phyloP scores from a whole-genome alignment of 257 asterid species.

The Solanum gandarillasii region DNA sequence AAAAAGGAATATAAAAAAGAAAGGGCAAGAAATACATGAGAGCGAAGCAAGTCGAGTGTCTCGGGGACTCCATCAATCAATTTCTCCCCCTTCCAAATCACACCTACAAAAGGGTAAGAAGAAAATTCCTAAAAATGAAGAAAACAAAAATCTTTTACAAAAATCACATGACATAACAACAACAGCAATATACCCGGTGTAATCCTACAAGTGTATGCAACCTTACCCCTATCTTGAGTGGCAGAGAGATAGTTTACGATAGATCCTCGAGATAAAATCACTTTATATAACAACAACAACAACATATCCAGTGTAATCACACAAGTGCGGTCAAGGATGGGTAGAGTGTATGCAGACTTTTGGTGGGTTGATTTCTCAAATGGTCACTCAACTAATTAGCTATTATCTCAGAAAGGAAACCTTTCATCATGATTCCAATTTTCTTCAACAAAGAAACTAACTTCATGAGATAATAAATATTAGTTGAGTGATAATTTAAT shows the following conservation, averaged over 20 bases:
- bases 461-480: neutral
- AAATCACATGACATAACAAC: neutral
- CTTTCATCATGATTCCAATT: too few relatives aligned
- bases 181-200: neutral
- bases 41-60: constrained; percentile 64
- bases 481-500: neutral
- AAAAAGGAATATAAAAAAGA: neutral
- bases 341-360: neutral
- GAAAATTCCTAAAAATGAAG: neutral
- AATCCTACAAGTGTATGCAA: neutral
- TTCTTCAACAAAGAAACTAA: neutral
- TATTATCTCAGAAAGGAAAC: too few relatives aligned
- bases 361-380: too few relatives aligned
- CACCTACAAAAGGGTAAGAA: constrained; percentile 30
- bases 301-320: neutral
- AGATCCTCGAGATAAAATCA: neutral
- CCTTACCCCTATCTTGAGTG: neutral
- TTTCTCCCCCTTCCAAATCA: constrained; percentile 84
- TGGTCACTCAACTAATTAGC: neutral
- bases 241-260: neutral
- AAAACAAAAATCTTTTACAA: neutral
- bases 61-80: constrained; percentile 78
- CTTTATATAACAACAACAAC: neutral
- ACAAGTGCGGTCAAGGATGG: neutral
- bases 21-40: constrained; percentile 26